Percentiles rank a stretch among this genome's conserved stretches.
Evolutionary conservation across 2,329 filamentous ascomycete species (phyloP).

Genomic region (Colletotrichum limetticola): DNA sequence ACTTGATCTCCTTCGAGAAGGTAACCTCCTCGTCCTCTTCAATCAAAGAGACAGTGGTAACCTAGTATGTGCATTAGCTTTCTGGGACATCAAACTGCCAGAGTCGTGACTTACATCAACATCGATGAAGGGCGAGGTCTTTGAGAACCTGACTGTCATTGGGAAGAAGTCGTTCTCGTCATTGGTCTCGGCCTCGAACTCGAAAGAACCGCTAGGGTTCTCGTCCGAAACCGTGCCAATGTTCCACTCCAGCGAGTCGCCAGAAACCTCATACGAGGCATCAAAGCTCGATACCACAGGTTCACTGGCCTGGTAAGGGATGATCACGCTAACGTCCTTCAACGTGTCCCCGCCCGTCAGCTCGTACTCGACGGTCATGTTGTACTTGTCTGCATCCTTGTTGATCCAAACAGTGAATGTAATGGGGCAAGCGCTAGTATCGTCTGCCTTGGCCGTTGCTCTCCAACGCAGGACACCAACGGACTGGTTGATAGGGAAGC

Average conservation of each 20-base stretch:
- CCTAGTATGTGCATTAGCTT: slow-evolving; percentile 49
- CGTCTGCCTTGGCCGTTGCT: slow-evolving; percentile 82
- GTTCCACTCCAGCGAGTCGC: slow-evolving; percentile 93
- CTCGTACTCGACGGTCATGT: slow-evolving; percentile 95
- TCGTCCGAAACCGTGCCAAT: slow-evolving; percentile 87
- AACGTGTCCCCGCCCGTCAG: slow-evolving; percentile 82
- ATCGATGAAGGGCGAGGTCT: slow-evolving; percentile 87
- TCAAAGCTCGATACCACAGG: slow-evolving; percentile 93
- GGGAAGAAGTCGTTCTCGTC: slow-evolving; percentile 98
- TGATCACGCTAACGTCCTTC: slow-evolving; percentile 85
- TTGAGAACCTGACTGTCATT: slow-evolving; percentile 91
- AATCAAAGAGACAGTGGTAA: slow-evolving; percentile 75
- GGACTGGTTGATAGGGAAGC: slow-evolving; percentile 93
- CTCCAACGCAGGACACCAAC: slow-evolving; percentile 96
- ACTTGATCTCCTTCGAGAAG: slow-evolving; percentile 86
- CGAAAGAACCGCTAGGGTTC: slow-evolving; percentile 87
- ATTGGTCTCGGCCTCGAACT: slow-evolving; percentile 90
- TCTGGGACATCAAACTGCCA: not conserved
- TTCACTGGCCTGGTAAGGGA: slow-evolving; percentile 87
- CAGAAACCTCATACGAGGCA: slow-evolving; percentile 91
- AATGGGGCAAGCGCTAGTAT: slow-evolving; percentile 85
- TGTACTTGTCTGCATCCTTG: slow-evolving; percentile 84
- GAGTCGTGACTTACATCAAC: slow-evolving; percentile 79
- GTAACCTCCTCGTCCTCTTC: slow-evolving; percentile 83
- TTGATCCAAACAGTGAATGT: slow-evolving; percentile 99